Evolutionary conservation across 2,329 filamentous ascomycete genomes (phyloP).

Genomic region (Venturia nashicola): DNA sequence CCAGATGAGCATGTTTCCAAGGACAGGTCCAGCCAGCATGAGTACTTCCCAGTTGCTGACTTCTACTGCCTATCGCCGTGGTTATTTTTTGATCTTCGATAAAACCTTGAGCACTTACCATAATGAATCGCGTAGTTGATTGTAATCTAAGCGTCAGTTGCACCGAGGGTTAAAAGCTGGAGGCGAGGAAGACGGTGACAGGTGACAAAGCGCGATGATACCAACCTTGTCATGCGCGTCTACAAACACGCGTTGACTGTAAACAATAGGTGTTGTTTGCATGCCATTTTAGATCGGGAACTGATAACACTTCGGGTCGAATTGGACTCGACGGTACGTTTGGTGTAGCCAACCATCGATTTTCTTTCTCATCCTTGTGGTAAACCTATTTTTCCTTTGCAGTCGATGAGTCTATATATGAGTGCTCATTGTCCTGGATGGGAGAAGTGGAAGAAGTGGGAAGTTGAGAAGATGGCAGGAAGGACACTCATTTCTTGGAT

Average conservation of each 20-base stretch:
- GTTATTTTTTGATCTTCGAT: neutral
- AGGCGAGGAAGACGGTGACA: neutral
- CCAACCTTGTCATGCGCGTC: neutral
- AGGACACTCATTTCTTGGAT: too few species aligned
- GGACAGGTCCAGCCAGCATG: neutral
- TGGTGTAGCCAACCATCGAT: too few species aligned
- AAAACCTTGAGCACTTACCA: neutral
- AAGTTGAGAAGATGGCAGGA: too few species aligned
- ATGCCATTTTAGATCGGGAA: neutral
- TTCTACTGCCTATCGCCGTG: neutral
- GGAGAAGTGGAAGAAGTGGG: neutral
- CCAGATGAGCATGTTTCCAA: neutral
- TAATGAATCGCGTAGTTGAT: neutral
- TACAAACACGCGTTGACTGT: neutral
- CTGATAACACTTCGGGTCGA: neutral
- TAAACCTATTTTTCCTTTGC: neutral
- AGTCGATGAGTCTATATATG: neutral
- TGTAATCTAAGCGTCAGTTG: neutral
- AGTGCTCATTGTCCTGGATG: neutral
- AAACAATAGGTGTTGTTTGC: neutral
- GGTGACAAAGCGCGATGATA: neutral
- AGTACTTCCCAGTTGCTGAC: neutral
- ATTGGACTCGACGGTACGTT: neutral
- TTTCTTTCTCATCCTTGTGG: too few species aligned
- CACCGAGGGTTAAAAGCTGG: neutral